Percentiles rank a stretch among this genome's conserved stretches.
These are phyloP conservation scores for Pseudozyma flocculosa DNA, from an alignment of 1,284 basidiomycete species.

Conservation along the genomic window DNA sequence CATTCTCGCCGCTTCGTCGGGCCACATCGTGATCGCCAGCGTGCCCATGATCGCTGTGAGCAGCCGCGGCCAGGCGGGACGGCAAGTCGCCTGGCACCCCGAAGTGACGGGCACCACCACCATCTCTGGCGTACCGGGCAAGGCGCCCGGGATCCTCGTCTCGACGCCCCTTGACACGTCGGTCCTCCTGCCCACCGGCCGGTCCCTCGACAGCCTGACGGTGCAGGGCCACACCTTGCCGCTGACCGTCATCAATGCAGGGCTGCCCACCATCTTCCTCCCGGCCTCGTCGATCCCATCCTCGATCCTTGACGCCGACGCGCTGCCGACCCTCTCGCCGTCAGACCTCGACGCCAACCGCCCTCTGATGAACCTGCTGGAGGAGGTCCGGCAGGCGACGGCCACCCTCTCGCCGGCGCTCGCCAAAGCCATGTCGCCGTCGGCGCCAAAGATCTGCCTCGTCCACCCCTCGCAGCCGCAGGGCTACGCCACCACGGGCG, in stretches of 20 bases:
- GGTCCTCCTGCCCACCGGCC: slow-evolving; percentile 36
- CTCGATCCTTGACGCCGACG: slow-evolving; percentile 11
- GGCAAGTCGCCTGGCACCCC: slow-evolving; percentile 34
- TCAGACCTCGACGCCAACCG: slow-evolving; percentile 40
- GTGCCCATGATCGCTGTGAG: slow-evolving; percentile 30
- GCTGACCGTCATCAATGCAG: slow-evolving; percentile 48
- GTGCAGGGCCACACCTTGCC: slow-evolving; percentile 10
- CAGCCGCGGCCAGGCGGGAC: too few relatives aligned
- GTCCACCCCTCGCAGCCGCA: slow-evolving; percentile 26
- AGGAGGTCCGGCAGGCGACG: slow-evolving; percentile 32
- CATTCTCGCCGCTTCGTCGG: slow-evolving; percentile 39
- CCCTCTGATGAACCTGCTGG: slow-evolving; percentile 27
- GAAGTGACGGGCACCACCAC: slow-evolving; percentile 25
- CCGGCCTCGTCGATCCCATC: slow-evolving; percentile 17
- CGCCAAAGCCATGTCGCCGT: slow-evolving; percentile 21
- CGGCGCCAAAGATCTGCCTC: slow-evolving; percentile 55
- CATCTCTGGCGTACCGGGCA: slow-evolving; percentile 55
- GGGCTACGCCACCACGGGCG: slow-evolving; percentile 41
- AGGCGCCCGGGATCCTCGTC: slow-evolving; percentile 41
- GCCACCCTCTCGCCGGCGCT: slow-evolving; percentile 25
- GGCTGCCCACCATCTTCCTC: slow-evolving; percentile 52
- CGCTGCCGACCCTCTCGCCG: slow-evolving; percentile 5
- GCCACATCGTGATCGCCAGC: slow-evolving; percentile 41
- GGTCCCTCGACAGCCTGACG: slow-evolving; percentile 21
- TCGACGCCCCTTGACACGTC: slow-evolving; percentile 38